Conservation (phyloP, 148 eudicot species). For the Linanthus parryae region DNA sequence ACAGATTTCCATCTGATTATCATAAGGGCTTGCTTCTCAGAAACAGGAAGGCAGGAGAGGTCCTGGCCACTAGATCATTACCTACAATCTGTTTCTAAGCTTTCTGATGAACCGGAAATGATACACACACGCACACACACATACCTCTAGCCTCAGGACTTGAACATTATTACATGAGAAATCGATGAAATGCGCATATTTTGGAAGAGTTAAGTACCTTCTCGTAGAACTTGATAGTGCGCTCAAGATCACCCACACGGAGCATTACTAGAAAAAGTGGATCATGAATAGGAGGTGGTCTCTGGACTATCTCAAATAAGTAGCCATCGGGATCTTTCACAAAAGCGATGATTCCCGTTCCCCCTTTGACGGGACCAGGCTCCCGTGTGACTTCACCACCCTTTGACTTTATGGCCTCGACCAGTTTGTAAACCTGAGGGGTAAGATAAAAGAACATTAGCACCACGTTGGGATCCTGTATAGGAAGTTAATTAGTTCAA, state of each 20-base stretch:
- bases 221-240: conserved; percentile 87
- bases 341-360: conserved; percentile 68
- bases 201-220: no score
- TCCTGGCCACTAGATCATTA: no score
- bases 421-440: conserved; percentile 76
- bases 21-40: no score
- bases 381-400: conserved; percentile 81
- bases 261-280: conserved; percentile 97
- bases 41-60: no score
- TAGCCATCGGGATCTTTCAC: conserved; percentile 97
- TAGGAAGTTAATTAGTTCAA: not conserved
- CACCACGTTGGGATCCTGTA: not conserved
- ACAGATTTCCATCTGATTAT: no score
- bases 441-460: not conserved
- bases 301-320: conserved; percentile 71
- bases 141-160: no score
- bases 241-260: conserved; percentile 90
- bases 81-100: no score
- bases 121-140: no score
- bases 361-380: conserved; percentile 96
- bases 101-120: no score
- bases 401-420: conserved; percentile 57
- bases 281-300: conserved; percentile 74
- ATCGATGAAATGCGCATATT: no score
- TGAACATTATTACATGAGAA: no score